phyloP scores from a whole-genome alignment of 2,329 filamentous ascomycete species.

The Sporothrix protearum region DNA sequence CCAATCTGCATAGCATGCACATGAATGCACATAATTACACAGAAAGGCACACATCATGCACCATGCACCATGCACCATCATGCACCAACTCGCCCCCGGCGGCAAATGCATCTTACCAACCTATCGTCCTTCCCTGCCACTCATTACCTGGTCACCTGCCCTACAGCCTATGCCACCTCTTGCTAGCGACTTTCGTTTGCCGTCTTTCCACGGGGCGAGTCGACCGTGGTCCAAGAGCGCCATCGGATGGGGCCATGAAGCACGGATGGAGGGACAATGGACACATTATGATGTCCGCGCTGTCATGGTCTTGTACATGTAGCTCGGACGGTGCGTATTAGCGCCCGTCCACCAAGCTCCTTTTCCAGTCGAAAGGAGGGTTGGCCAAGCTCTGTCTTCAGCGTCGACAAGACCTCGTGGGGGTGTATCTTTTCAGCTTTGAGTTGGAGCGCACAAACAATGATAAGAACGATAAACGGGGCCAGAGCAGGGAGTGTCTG shows the following conservation, averaged over 20 bases:
- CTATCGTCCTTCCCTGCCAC: background rate
- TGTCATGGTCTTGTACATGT: background rate
- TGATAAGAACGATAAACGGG: background rate
- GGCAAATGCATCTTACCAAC: background rate
- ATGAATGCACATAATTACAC: background rate
- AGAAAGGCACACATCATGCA: background rate
- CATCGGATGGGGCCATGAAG: background rate
- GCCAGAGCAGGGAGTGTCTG: background rate
- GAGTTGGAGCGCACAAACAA: background rate
- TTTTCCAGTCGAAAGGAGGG: background rate
- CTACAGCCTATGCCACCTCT: background rate
- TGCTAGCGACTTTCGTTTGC: background rate
- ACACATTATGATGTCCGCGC: background rate
- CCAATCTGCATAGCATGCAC: background rate
- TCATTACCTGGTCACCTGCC: background rate
- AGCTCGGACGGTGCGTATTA: background rate
- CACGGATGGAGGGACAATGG: background rate
- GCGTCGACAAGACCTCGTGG: background rate
- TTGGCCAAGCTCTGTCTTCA: background rate
- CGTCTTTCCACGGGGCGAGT: background rate
- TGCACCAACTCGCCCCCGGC: conserved; percentile 7
- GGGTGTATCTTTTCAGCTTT: background rate
- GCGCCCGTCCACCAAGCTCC: background rate
- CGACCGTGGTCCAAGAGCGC: background rate
- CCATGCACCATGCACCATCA: too few species aligned